These are phyloP conservation scores for Pholiota adiposa DNA, from an alignment of 1,284 basidiomycete species.

Conservation along the genomic window DNA sequence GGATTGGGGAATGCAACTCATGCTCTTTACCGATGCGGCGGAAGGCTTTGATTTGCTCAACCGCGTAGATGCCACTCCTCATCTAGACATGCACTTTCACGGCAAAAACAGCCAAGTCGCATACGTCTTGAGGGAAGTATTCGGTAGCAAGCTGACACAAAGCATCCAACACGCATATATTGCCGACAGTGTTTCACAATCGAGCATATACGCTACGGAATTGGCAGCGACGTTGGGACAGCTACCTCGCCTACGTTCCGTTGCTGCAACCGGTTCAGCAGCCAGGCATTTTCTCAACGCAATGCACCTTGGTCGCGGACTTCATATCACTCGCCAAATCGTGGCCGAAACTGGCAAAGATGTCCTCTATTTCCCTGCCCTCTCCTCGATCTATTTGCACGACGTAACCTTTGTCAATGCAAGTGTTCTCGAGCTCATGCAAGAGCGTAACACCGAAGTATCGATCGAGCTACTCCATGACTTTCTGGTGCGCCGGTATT, in stretches of 20 bases:
- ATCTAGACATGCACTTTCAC: no score
- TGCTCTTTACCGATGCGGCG: background rate
- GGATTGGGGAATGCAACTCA: background rate
- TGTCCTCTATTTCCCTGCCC: background rate
- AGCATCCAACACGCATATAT: no score
- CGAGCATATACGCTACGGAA: no score
- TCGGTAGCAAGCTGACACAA: no score
- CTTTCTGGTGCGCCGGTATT: no score
- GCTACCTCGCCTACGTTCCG: no score
- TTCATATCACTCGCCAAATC: background rate
- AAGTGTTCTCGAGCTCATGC: background rate
- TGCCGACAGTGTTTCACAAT: no score
- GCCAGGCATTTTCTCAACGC: background rate
- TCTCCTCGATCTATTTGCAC: background rate
- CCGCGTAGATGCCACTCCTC: no score
- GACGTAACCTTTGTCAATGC: background rate
- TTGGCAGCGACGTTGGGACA: no score
- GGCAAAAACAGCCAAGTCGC: no score
- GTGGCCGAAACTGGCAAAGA: background rate
- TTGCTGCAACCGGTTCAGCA: no score
- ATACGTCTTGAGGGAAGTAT: no score
- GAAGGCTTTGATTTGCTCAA: background rate
- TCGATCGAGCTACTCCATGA: background rate
- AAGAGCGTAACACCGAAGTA: background rate
- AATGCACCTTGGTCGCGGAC: background rate